Percentiles rank a stretch among this genome's conserved stretches.
These are phyloP conservation scores for Annulohypoxylon moriforme DNA, from an alignment of 495 filamentous ascomycete species.

Conservation along the genomic window DNA sequence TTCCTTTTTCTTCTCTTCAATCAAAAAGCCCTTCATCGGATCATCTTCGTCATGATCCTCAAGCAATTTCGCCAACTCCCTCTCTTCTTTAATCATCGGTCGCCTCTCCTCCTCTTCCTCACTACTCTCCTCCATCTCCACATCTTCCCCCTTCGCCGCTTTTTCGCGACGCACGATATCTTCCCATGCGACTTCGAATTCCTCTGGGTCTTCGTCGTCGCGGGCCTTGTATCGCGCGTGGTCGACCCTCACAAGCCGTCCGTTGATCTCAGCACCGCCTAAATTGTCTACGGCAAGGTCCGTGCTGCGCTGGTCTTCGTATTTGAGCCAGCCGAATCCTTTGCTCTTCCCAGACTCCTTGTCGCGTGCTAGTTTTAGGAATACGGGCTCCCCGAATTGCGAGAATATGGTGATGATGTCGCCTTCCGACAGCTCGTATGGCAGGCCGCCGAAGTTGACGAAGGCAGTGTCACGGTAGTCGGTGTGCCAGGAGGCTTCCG, in stretches of 20 bases:
- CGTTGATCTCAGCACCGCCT: constrained; percentile 84
- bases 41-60: constrained; percentile 92
- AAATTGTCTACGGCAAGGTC: constrained; percentile 97
- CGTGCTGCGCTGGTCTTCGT: constrained; percentile 96
- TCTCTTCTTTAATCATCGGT: constrained; percentile 70
- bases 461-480: constrained; percentile 98
- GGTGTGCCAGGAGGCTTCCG: constrained; percentile 94
- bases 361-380: constrained; percentile 89
- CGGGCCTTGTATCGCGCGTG: constrained; percentile 89
- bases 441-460: constrained; percentile 94
- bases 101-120: constrained; percentile 54
- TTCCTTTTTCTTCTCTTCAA: constrained; percentile 90
- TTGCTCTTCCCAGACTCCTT: constrained; percentile 95
- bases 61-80: constrained; percentile 79
- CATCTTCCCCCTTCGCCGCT: constrained; percentile 44
- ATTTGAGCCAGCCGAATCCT: constrained; percentile 96
- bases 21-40: constrained; percentile 92
- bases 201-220: constrained; percentile 83
- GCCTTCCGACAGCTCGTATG: constrained; percentile 93
- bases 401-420: constrained; percentile 98
- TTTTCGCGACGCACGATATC: constrained; percentile 56
- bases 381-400: constrained; percentile 93
- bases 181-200: constrained; percentile 61
- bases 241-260: constrained; percentile 85
- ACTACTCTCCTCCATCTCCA: constrained; percentile 54